Conservation (phyloP, 257 asterid genomes). For the Linderniella brevidens region DNA sequence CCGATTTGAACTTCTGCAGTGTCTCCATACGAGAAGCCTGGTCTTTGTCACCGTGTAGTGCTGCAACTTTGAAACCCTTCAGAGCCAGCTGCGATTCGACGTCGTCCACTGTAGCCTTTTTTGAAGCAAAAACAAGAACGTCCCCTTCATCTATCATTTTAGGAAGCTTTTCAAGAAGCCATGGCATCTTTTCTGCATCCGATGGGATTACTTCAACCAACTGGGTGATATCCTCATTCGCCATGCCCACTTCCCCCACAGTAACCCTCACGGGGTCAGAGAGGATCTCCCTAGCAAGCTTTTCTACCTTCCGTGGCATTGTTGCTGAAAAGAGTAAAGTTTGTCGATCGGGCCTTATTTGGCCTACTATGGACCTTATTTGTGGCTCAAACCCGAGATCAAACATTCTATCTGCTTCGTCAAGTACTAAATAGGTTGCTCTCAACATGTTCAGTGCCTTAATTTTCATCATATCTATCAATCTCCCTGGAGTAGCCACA, state of each 20-base stretch:
- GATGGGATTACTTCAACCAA: slow-evolving; percentile 68
- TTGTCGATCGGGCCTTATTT: slow-evolving; percentile 94
- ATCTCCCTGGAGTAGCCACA: slow-evolving; percentile 94
- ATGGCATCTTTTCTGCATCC: slow-evolving; percentile 67
- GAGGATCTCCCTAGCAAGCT: slow-evolving; percentile 88
- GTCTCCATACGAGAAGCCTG: slow-evolving; percentile 94
- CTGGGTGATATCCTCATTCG: slow-evolving; percentile 94
- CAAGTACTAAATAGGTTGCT: slow-evolving; percentile 87
- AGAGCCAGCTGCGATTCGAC: slow-evolving; percentile 58
- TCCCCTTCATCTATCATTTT: slow-evolving; percentile 81
- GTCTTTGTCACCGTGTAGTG: slow-evolving; percentile 98
- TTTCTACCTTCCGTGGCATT: slow-evolving; percentile 91
- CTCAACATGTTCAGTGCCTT: slow-evolving; percentile 79
- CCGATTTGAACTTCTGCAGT: slow-evolving; percentile 78
- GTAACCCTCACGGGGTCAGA: slow-evolving; percentile 88
- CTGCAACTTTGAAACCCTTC: slow-evolving; percentile 70
- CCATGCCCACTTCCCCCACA: slow-evolving; percentile 98
- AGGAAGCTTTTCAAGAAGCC: slow-evolving; percentile 93
- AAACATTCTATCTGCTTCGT: slow-evolving; percentile 98
- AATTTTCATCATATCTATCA: slow-evolving; percentile 92
- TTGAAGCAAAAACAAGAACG: slow-evolving; percentile 87
- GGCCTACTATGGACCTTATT: slow-evolving; percentile 90
- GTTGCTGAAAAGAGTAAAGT: slow-evolving; percentile 94
- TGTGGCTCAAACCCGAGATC: slow-evolving; percentile 99
- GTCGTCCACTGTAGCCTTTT: slow-evolving; percentile 82